Evolutionary conservation across 371 early-diverging fungal genomes (phyloP).

Genomic region (Mortierella sp.): DNA sequence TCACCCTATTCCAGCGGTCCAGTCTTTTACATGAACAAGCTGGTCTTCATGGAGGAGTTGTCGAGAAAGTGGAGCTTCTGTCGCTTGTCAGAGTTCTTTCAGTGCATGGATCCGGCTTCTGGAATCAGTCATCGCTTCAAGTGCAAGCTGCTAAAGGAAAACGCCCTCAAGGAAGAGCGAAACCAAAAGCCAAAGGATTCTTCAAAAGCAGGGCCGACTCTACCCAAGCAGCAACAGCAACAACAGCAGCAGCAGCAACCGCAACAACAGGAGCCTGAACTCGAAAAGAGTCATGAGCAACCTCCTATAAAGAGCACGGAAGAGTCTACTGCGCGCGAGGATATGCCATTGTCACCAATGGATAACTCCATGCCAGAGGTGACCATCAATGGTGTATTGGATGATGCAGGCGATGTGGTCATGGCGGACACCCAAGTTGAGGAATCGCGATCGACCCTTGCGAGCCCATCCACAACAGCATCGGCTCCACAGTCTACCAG

Average conservation of each 20-base stretch:
- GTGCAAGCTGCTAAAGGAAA: slow-evolving; percentile 78
- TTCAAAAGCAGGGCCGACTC: too few species aligned
- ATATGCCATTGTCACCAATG: neutral
- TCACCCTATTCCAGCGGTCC: slow-evolving; percentile 24
- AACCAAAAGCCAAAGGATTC: slow-evolving; percentile 12
- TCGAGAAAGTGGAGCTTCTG: slow-evolving; percentile 83
- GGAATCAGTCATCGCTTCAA: slow-evolving; percentile 79
- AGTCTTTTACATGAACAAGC: slow-evolving; percentile 47
- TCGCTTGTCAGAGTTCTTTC: slow-evolving; percentile 80
- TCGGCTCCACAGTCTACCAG: neutral
- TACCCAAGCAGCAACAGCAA: slow-evolving; percentile 4
- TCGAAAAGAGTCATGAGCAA: neutral
- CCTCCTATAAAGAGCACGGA: neutral
- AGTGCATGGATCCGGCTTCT: slow-evolving; percentile 71
- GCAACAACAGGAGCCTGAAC: slow-evolving; percentile 4
- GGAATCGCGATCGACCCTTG: neutral
- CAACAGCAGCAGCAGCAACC: slow-evolving; percentile 9
- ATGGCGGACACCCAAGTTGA: slow-evolving; percentile 9
- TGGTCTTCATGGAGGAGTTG: slow-evolving; percentile 70
- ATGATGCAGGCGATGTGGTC: slow-evolving; percentile 10
- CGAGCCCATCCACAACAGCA: neutral
- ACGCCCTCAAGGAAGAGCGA: slow-evolving; percentile 65
- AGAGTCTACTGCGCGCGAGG: neutral
- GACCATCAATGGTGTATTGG: neutral
- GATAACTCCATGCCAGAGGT: neutral